Conservation (phyloP, 2,329 filamentous ascomycete species). For the Leptodontidium sp. region DNA sequence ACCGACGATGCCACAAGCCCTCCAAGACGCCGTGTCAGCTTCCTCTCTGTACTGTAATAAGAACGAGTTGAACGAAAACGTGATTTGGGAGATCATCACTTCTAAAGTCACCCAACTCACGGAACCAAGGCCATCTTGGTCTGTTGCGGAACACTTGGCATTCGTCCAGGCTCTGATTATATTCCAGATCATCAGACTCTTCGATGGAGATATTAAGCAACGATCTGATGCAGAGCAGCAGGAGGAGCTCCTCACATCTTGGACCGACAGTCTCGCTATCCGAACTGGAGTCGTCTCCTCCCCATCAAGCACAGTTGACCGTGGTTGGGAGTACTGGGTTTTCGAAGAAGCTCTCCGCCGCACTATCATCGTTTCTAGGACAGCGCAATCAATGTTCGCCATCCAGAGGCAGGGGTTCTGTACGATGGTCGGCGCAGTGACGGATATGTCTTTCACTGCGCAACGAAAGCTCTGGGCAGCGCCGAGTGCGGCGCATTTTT, state of each 20-base stretch:
- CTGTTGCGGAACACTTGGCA: slow-evolving; percentile 27
- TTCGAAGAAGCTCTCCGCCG: slow-evolving; percentile 45
- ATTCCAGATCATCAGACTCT: slow-evolving; percentile 46
- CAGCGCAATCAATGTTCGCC: slow-evolving; percentile 32
- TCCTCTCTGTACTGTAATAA: slow-evolving; percentile 29
- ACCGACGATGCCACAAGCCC: slow-evolving; percentile 11
- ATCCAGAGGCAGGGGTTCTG: slow-evolving; percentile 32
- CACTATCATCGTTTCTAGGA: slow-evolving; percentile 30
- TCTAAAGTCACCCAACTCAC: slow-evolving; percentile 20
- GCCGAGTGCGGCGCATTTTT: slow-evolving; percentile 25
- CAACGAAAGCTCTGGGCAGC: slow-evolving; percentile 30
- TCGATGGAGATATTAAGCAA: slow-evolving; percentile 44
- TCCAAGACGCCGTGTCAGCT: slow-evolving; percentile 31
- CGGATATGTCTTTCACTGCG: slow-evolving; percentile 29
- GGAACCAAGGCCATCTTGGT: slow-evolving; percentile 19
- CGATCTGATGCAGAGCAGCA: slow-evolving; percentile 41
- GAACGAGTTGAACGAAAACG: slow-evolving; percentile 25
- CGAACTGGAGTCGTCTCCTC: slow-evolving; percentile 17
- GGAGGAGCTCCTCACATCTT: slow-evolving; percentile 36
- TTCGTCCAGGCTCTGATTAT: slow-evolving; percentile 41
- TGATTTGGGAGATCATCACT: slow-evolving; percentile 30
- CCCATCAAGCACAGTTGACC: slow-evolving; percentile 2
- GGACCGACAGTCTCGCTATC: slow-evolving; percentile 38
- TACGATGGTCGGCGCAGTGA: slow-evolving; percentile 26
- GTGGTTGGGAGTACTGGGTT: slow-evolving; percentile 41